Percentiles rank a stretch among this genome's conserved stretches.
phyloP scores from a whole-genome alignment of 1,284 basidiomycete species.

The Trametes hirsuta region DNA sequence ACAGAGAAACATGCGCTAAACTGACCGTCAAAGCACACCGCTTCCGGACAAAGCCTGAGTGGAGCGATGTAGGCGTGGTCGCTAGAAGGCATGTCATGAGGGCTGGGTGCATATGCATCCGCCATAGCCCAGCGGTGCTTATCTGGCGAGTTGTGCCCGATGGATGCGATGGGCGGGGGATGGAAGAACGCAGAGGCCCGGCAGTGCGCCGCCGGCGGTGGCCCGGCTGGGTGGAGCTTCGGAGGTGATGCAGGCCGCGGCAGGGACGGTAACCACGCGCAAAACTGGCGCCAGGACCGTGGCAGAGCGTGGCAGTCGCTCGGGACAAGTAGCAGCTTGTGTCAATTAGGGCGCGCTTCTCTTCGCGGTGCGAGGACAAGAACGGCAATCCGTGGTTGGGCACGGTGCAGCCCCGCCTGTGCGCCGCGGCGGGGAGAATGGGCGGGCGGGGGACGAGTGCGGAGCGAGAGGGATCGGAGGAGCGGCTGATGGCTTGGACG shows the following conservation, averaged over 20 bases:
- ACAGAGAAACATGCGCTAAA: neutral
- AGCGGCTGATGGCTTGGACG: slow-evolving; percentile 11
- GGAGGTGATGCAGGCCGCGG: neutral
- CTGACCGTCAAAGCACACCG: neutral
- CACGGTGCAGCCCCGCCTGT: neutral
- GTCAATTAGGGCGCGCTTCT: slow-evolving; percentile 10
- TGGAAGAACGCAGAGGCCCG: neutral
- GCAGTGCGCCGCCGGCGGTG: slow-evolving; percentile 3
- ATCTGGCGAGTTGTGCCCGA: neutral
- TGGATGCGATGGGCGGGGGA: neutral
- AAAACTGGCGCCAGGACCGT: neutral
- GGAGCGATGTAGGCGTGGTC: neutral
- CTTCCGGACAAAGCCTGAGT: neutral
- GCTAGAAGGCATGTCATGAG: slow-evolving; percentile 4
- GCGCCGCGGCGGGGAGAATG: neutral
- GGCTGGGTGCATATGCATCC: neutral
- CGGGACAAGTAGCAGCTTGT: neutral
- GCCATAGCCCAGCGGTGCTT: neutral
- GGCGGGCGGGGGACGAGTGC: neutral
- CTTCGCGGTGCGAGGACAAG: slow-evolving; percentile 10
- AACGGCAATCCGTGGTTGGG: slow-evolving; percentile 7
- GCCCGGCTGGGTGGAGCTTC: neutral
- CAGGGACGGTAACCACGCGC: slow-evolving; percentile 3
- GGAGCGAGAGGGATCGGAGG: neutral
- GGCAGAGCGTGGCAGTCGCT: neutral